A percentile compares a stretch with the other conserved stretches of the same genome.
Conservation (phyloP, 371 early-diverging fungal genomes). For the Dinochytrium kinnereticum region DNA sequence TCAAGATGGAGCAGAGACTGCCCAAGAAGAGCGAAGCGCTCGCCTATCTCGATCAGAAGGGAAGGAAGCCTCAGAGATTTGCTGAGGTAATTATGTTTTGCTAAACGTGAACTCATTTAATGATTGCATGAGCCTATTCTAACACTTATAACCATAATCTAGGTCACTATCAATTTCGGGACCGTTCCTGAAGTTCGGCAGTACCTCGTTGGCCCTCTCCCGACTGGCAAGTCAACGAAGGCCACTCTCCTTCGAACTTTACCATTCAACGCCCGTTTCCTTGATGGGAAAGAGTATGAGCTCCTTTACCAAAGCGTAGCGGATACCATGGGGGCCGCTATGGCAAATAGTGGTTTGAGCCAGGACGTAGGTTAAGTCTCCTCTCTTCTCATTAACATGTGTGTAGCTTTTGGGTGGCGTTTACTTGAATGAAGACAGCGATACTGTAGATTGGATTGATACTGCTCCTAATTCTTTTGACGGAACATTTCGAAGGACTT, state of each 20-base stretch:
- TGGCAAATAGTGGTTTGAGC: background rate
- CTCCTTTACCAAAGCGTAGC: background rate
- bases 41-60: slow-evolving; percentile 6
- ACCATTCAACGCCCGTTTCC: slow-evolving; percentile 1
- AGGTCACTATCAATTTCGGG: slow-evolving; percentile 2
- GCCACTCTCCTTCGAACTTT: no score
- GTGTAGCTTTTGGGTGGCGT: background rate
- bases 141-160: no score
- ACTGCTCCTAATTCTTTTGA: background rate
- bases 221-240: background rate
- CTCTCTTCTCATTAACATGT: background rate
- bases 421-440: background rate
- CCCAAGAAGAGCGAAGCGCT: slow-evolving; percentile 22
- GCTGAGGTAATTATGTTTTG: slow-evolving; percentile 2
- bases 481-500: background rate
- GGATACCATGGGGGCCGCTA: background rate
- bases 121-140: no score
- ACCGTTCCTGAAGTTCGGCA: background rate
- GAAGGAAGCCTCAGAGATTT: background rate
- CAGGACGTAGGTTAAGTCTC: background rate
- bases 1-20: slow-evolving; percentile 17
- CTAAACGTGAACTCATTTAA: no score
- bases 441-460: background rate
- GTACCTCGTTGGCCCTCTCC: slow-evolving; percentile 7
- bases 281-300: slow-evolving; percentile 8